These are phyloP conservation scores for Mycena polygramma DNA, from an alignment of 768 basidiomycete species.

Conservation along the genomic window DNA sequence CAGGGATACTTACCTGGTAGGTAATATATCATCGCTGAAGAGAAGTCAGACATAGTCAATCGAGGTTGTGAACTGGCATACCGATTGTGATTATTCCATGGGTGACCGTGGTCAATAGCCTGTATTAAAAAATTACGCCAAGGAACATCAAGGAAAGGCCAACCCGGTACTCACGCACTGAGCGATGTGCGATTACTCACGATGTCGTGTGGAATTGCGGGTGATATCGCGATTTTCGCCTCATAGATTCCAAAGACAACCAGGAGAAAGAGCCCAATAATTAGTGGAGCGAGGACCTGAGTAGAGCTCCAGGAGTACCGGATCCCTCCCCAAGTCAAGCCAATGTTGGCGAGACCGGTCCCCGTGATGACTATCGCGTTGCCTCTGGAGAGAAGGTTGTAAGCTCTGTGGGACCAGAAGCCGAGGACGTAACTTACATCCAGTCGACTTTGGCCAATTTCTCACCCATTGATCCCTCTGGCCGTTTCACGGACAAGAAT, in stretches of 20 bases:
- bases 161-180: conserved; percentile 46
- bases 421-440: conserved; percentile 42
- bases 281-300: conserved; percentile 54
- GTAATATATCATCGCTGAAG: conserved; percentile 45
- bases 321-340: conserved; percentile 55
- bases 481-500: conserved; percentile 43
- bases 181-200: conserved; percentile 53
- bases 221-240: conserved; percentile 36
- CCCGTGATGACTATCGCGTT: conserved; percentile 49
- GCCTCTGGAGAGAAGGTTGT: conserved; percentile 40
- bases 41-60: background rate
- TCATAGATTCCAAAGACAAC: conserved; percentile 45
- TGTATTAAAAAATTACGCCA: conserved; percentile 24
- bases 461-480: conserved; percentile 41
- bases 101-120: conserved; percentile 47
- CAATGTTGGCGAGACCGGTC: conserved; percentile 47
- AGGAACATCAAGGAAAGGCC: too few species aligned
- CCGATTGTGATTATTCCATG: conserved; percentile 40
- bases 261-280: conserved; percentile 50
- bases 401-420: background rate
- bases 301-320: conserved; percentile 52
- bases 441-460: conserved; percentile 52
- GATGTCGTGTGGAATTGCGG: conserved; percentile 46
- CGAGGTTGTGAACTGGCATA: conserved; percentile 2
- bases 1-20: conserved; percentile 45